Evolutionary conservation across 148 eudicot species (phyloP), one percentile per base, ranked within the genome.

Genomic region (Silene conica): DNA sequence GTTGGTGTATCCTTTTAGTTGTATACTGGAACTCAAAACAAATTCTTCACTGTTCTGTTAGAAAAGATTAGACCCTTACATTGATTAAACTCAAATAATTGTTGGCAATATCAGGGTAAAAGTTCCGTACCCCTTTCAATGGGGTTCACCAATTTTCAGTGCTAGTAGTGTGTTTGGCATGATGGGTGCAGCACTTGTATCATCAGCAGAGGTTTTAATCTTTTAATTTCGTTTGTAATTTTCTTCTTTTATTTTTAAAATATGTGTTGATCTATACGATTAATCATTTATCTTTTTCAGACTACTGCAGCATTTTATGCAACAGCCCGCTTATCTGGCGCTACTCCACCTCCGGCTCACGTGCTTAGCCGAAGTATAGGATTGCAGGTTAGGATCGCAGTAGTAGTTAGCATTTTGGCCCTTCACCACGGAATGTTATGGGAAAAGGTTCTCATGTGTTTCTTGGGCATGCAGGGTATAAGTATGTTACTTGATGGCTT

Each of bases 101-200:
- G 25, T 63, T 70, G 34, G 71, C 48, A 72, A 78, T 73, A 68
- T 55, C 52, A 95, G 99, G 99, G 79, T 92, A 77, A 92, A 80
- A 83, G 23, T 92, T 55, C 93, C 97, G 0, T 92, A 95, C 79
- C 97, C 98, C 34, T 90, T 92, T 73, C 93, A 92, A 77, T 95
- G 97, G 97, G 99, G 99, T 70, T 38, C 91, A 41, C 97, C 97
- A 6, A 85, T 95, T 77, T 95, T 95, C 78, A 87, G 92, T 78
- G 97, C 97, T 68, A 86, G 94, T 79, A 93, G 93, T 80, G 96
- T 89, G 71, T 92, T 95, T 77, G 97, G 97, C 25, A 95, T 95
- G 99, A 83, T 95, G 86, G 99, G 99, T 54, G 97, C 99, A 62
- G 90, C 96, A 62, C 90, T 95, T 77, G 99, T 95, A 73, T 78